Percentiles rank a stretch among this genome's conserved stretches.
Evolutionary conservation across 2,329 filamentous ascomycete species (phyloP).

Genomic region (Arachnomyces sp.): DNA sequence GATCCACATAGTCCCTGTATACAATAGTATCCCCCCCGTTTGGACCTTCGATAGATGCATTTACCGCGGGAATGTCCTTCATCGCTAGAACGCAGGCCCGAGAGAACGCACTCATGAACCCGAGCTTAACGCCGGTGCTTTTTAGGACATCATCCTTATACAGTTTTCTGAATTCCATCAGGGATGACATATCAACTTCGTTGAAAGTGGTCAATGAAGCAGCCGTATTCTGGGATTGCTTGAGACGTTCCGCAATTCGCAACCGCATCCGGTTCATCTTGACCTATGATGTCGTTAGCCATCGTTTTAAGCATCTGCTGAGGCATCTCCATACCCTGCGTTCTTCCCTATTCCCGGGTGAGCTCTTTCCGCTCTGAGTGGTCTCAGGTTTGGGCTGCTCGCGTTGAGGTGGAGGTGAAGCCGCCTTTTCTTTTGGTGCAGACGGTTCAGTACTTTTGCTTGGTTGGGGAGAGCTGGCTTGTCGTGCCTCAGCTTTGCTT

Average conservation of each 20-base stretch:
- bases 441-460: constrained; percentile 52
- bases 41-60: constrained; percentile 93
- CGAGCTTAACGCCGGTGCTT: constrained; percentile 93
- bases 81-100: constrained; percentile 84
- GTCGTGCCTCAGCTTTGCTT: constrained; percentile 16
- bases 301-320: constrained; percentile 6
- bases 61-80: constrained; percentile 89
- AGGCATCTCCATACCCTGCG: constrained; percentile 58
- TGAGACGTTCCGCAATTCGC: constrained; percentile 91
- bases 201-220: constrained; percentile 98
- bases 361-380: constrained; percentile 12
- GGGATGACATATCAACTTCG: constrained; percentile 95
- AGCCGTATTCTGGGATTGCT: constrained; percentile 98
- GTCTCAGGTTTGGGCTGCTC: constrained; percentile 27
- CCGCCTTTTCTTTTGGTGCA: constrained; percentile 24
- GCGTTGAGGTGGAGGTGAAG: constrained; percentile 20
- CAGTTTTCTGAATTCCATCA: constrained; percentile 94
- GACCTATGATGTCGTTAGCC: constrained; percentile 52
- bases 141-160: constrained; percentile 97
- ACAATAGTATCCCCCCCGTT: constrained; percentile 96
- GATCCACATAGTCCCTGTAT: constrained; percentile 95
- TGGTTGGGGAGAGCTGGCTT: constrained; percentile 54
- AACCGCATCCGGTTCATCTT: constrained; percentile 99
- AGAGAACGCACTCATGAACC: constrained; percentile 99
- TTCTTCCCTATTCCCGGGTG: constrained; percentile 68